Base-by-base conservation (phyloP, 257 asterid genomes). In the Mitragyna speciosa region DNA sequence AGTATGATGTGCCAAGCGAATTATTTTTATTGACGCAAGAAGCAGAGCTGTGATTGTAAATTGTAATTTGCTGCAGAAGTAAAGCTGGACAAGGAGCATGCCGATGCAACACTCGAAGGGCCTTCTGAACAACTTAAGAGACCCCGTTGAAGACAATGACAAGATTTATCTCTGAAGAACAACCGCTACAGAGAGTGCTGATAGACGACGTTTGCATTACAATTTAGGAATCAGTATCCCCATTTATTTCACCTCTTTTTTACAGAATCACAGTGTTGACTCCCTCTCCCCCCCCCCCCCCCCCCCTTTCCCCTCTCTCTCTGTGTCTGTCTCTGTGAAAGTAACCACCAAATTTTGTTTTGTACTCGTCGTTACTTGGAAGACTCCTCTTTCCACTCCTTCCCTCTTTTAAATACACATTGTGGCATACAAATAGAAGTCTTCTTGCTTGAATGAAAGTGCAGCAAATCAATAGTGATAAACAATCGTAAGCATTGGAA, bases 81-180 rank as follows among this genome's bases (percentile, higher is more conserved):
- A 80, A 93, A 90, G 89, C 93, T 97, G 43, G 91, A 84, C 45
- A 89, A 84, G 83, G 91, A 88, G 72, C 96, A 95, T 74, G 95
- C 90, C 2, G 94, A 97, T 82, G 99, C 93, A 19, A 95, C 98
- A 6, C 88, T 95, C 20, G 99, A 95, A 84, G 61, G 89, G 79
- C 98, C 99, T 54, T 90, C 97, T 8, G 99, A 95, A 83, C 95
- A 88, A 81, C 85, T 91, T 43, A 94, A 86, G 85, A 88, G 84
- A 75, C 80, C 87, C 59, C 73, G 71, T 43, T 86, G 4, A 10
- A 78, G 64, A 76, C n/a, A n/a, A n/a, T n/a, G n/a, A n/a, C n/a
- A n/a, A n/a, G n/a, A n/a, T n/a, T 61, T 10, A 28, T 22, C 28
- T 22, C 28, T 4, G 28, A 20, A 58, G 12, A 17, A 17, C 28